These are phyloP conservation scores for Neurospora terricola DNA, from an alignment of 495 filamentous ascomycete species.

Conservation along the genomic window DNA sequence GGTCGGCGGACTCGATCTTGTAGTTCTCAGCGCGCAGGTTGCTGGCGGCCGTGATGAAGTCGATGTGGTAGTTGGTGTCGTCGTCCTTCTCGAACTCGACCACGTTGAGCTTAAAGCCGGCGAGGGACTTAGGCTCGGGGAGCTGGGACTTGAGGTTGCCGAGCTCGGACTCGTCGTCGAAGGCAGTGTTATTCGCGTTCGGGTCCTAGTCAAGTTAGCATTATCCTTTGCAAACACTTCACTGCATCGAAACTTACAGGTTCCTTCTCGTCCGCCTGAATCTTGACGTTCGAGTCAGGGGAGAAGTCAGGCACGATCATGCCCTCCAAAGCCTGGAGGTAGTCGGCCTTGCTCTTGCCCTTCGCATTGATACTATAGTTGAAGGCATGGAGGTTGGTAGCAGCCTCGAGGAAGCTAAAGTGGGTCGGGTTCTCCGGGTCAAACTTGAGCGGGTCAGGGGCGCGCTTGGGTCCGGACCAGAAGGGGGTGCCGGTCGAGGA, in stretches of 20 bases:
- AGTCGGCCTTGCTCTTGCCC: conserved; percentile 55
- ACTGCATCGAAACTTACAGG: conserved; percentile 40
- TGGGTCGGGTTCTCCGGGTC: conserved; percentile 76
- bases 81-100: conserved; percentile 99
- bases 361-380: conserved; percentile 93
- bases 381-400: conserved; percentile 89
- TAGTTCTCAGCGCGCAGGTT: conserved; percentile 98
- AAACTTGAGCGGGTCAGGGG: conserved; percentile 85
- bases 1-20: conserved; percentile 81
- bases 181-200: conserved; percentile 52
- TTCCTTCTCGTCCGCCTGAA: conserved; percentile 92
- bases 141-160: conserved; percentile 55
- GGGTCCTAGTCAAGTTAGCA: conserved; percentile 50
- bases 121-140: conserved; percentile 67
- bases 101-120: conserved; percentile 76
- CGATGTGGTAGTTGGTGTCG: conserved; percentile 95
- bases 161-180: conserved; percentile 65
- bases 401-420: conserved; percentile 75
- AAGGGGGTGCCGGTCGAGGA: conserved; percentile 85
- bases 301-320: conserved; percentile 97
- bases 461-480: conserved; percentile 98
- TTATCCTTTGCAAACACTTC: not conserved
- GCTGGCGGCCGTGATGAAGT: conserved; percentile 96
- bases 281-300: conserved; percentile 86
- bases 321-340: conserved; percentile 67